phyloP scores from a whole-genome alignment of 768 basidiomycete species.

The Boletus rufocinnamomeus region DNA sequence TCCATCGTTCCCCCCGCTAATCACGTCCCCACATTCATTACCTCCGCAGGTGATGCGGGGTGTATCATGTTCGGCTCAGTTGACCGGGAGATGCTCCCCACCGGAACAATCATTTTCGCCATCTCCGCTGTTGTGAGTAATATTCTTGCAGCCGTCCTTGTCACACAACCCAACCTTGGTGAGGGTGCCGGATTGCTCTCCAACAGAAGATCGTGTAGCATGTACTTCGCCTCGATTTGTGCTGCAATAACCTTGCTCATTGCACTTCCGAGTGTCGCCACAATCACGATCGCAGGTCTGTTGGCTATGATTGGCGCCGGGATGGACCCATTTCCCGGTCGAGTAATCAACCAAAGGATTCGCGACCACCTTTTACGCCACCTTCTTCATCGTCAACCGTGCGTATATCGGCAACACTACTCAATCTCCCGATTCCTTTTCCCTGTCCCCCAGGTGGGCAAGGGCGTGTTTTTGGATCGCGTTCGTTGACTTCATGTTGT shows the following conservation, averaged over 20 bases:
- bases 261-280: constrained; percentile 34
- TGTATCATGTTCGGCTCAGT: constrained; percentile 6
- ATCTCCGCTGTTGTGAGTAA: constrained; percentile 1
- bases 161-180: not conserved
- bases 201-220: constrained; percentile 49
- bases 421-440: constrained; percentile 12
- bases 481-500: constrained; percentile 54
- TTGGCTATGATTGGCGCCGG: constrained; percentile 55
- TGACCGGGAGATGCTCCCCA: constrained; percentile 7
- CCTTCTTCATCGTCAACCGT: constrained; percentile 50
- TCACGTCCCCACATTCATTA: not conserved
- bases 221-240: constrained; percentile 49
- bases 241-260: constrained; percentile 24
- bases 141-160: not conserved
- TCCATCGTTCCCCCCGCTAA: not conserved
- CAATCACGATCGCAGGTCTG: constrained; percentile 48
- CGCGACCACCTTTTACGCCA: constrained; percentile 49
- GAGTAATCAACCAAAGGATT: constrained; percentile 43
- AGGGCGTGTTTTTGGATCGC: constrained; percentile 53
- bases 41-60: constrained; percentile 4
- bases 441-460: constrained; percentile 39
- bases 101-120: constrained; percentile 4
- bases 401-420: constrained; percentile 44
- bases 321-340: constrained; percentile 42
- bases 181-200: constrained; percentile 38